phyloP scores from a whole-genome alignment of 352 stramenopile species.

The Globisporangium mamillatum region DNA sequence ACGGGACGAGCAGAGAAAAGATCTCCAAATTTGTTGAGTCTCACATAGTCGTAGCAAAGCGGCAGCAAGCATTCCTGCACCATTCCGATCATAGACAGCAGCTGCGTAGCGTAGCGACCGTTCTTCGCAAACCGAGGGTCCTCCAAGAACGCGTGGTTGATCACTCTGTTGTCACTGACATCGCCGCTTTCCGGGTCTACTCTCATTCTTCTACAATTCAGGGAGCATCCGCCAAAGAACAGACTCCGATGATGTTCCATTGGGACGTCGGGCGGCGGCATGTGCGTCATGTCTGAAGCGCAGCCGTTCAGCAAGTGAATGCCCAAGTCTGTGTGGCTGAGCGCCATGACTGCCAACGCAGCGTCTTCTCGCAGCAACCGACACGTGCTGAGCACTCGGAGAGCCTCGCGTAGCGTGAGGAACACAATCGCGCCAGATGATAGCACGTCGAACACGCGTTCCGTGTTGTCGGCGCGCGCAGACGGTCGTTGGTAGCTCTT shows the following conservation, averaged over 20 bases:
- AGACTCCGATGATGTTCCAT: slow-evolving; percentile 14
- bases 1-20: slow-evolving; percentile 29
- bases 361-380: slow-evolving; percentile 27
- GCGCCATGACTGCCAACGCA: slow-evolving; percentile 19
- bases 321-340: slow-evolving; percentile 26
- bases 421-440: slow-evolving; percentile 27
- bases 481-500: not conserved
- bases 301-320: slow-evolving; percentile 32
- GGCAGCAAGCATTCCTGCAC: slow-evolving; percentile 23
- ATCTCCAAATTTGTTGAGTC: slow-evolving; percentile 32
- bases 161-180: slow-evolving; percentile 11
- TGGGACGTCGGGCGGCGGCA: slow-evolving; percentile 15
- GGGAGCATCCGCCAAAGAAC: slow-evolving; percentile 2
- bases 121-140: slow-evolving; percentile 18
- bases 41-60: slow-evolving; percentile 26
- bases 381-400: slow-evolving; percentile 28
- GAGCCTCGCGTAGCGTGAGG: slow-evolving; percentile 23
- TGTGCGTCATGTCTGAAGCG: slow-evolving; percentile 31
- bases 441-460: slow-evolving; percentile 23
- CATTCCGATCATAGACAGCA: slow-evolving; percentile 29
- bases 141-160: slow-evolving; percentile 28
- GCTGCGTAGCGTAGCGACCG: slow-evolving; percentile 26
- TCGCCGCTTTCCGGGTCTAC: slow-evolving; percentile 20
- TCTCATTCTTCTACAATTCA: slow-evolving; percentile 14
- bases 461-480: not conserved